Percentiles rank a stretch among this genome's conserved stretches.
Evolutionary conservation across 495 filamentous ascomycete genomes (phyloP).

Genomic region (Podospora fimiseda): DNA sequence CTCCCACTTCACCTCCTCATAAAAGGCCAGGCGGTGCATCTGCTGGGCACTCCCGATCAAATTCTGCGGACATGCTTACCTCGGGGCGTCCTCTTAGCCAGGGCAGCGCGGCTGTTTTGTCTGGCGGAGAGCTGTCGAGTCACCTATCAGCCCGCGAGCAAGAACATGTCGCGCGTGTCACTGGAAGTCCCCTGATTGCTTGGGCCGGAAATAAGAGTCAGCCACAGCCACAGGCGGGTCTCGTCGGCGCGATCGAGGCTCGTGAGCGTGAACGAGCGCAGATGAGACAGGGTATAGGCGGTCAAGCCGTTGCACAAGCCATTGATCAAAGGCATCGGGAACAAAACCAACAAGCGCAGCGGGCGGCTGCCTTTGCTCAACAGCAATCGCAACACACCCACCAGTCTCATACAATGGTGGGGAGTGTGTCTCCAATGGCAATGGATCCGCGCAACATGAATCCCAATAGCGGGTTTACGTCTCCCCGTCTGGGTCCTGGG

Average conservation of each 20-base stretch:
- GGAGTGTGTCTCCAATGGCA: slow-evolving; percentile 1
- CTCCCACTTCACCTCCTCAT: slow-evolving; percentile 30
- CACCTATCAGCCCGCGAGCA: slow-evolving; percentile 89
- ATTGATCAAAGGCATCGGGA: slow-evolving; percentile 68
- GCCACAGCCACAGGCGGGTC: slow-evolving; percentile 48
- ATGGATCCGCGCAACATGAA: slow-evolving; percentile 16
- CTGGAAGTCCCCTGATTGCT: slow-evolving; percentile 73
- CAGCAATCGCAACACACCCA: slow-evolving; percentile 27
- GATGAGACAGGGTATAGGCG: slow-evolving; percentile 64
- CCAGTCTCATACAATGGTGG: slow-evolving; percentile 5
- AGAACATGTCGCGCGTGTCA: slow-evolving; percentile 83
- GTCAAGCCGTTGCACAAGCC: slow-evolving; percentile 71
- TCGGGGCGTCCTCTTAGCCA: slow-evolving; percentile 27
- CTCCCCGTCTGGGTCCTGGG: not conserved
- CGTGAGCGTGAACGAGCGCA: slow-evolving; percentile 68
- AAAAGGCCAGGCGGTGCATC: slow-evolving; percentile 19
- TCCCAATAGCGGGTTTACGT: slow-evolving; percentile 17
- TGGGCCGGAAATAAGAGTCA: slow-evolving; percentile 52
- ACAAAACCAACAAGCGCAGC: slow-evolving; percentile 37
- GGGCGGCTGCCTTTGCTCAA: slow-evolving; percentile 28
- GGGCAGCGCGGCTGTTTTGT: slow-evolving; percentile 25
- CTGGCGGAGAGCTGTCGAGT: slow-evolving; percentile 49
- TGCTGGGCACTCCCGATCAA: slow-evolving; percentile 41
- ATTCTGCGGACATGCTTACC: slow-evolving; percentile 31
- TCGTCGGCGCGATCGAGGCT: slow-evolving; percentile 70